These are phyloP conservation scores for Candida koratica DNA, from an alignment of 805 yeast species.

Conservation along the genomic window DNA sequence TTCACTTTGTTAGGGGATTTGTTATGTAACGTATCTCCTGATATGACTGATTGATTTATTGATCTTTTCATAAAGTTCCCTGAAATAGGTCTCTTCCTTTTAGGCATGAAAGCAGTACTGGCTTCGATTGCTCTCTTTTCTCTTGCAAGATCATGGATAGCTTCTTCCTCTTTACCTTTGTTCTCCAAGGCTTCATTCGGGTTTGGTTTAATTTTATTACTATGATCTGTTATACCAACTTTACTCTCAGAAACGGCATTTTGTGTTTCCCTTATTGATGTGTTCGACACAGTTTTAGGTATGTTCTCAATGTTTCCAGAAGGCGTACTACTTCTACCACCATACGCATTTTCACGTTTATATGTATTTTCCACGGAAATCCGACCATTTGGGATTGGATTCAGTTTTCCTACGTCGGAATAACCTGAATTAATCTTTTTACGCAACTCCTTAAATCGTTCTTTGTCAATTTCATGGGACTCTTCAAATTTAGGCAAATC, in stretches of 20 bases:
- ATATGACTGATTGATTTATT: neutral
- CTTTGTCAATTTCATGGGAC: slow-evolving; percentile 83
- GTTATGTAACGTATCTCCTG: neutral
- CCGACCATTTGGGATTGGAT: slow-evolving; percentile 1
- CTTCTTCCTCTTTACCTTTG: neutral
- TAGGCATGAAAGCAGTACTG: slow-evolving; percentile 13
- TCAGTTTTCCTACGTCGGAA: neutral
- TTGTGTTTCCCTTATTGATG: neutral
- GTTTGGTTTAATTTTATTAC: neutral
- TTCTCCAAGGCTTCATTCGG: neutral
- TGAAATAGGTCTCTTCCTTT: neutral
- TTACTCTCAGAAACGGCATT: neutral
- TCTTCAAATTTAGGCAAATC: slow-evolving; percentile 72
- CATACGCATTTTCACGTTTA: slow-evolving; percentile 2
- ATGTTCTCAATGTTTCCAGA: neutral
- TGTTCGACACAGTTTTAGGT: neutral
- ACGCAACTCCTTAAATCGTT: slow-evolving; percentile 39
- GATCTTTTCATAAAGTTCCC: slow-evolving; percentile 4
- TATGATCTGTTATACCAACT: neutral
- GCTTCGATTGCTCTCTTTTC: slow-evolving; percentile 4
- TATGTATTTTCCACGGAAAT: neutral
- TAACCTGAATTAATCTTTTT: neutral
- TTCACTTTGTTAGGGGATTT: neutral
- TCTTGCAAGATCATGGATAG: neutral
- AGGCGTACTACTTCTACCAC: neutral